phyloP scores from a whole-genome alignment of 768 basidiomycete species.

The Trametes gibbosa region DNA sequence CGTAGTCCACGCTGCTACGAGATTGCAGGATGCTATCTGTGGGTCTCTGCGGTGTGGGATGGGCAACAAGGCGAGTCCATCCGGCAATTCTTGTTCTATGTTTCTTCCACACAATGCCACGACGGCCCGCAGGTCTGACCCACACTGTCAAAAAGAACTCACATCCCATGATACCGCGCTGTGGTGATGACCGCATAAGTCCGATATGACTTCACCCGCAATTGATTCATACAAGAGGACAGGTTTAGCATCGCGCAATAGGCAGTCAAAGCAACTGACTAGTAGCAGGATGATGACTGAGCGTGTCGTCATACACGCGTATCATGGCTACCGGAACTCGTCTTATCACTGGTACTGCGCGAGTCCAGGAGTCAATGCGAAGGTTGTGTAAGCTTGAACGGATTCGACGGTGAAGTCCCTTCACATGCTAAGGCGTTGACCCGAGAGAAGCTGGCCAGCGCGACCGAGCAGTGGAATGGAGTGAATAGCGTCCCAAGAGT shows the following conservation, averaged over 20 bases:
- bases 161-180: not conserved
- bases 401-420: not conserved
- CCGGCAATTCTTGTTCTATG: not conserved
- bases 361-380: not conserved
- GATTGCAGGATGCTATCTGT: not conserved
- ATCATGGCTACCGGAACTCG: not conserved
- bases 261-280: not conserved
- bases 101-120: not conserved
- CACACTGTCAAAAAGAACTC: not conserved
- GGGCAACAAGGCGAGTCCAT: not conserved
- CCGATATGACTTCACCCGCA: not conserved
- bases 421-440: not conserved
- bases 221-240: not conserved
- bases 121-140: not conserved
- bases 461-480: not conserved
- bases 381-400: not conserved
- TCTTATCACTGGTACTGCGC: not conserved
- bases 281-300: too few species aligned
- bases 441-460: not conserved
- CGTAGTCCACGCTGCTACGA: not conserved
- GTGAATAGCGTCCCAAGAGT: not conserved
- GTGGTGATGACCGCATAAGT: not conserved
- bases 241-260: not conserved
- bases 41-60: not conserved
- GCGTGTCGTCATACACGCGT: not conserved